These are phyloP conservation scores for Pichia exigua DNA, from an alignment of 805 yeast genomes.

Conservation along the genomic window DNA sequence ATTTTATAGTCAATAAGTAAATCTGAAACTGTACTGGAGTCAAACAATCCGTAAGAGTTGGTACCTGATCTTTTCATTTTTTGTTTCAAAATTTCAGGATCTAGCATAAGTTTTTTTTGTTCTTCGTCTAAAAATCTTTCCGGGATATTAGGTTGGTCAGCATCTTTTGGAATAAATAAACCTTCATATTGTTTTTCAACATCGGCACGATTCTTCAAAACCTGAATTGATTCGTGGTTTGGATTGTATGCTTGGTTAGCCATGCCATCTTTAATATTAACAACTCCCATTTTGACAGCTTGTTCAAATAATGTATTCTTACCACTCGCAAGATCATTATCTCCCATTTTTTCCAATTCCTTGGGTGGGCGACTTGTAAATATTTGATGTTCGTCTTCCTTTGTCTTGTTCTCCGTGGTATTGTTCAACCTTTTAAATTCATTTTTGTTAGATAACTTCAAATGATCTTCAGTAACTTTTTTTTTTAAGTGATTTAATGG, in stretches of 20 bases:
- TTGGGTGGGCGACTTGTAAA: conserved; percentile 16
- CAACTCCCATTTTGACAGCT: conserved; percentile 21
- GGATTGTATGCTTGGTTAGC: conserved; percentile 6
- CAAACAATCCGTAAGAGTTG: conserved; percentile 13
- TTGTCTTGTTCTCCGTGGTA: not conserved
- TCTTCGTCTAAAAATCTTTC: conserved; percentile 15
- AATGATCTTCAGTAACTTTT: conserved; percentile 6
- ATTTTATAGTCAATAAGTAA: conserved; percentile 18
- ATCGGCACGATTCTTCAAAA: conserved; percentile 18
- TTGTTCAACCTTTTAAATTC: not conserved
- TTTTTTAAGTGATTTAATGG: conserved; percentile 11
- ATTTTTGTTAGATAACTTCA: not conserved
- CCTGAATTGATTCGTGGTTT: conserved; percentile 18
- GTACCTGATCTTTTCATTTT: conserved; percentile 4
- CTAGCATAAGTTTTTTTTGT: conserved; percentile 5
- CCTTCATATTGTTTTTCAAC: conserved; percentile 18
- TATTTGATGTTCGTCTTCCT: conserved; percentile 2
- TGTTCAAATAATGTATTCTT: conserved; percentile 12
- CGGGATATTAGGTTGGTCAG: conserved; percentile 14
- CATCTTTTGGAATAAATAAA: conserved; percentile 11
- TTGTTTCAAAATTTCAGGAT: conserved; percentile 6
- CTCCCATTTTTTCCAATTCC: conserved; percentile 9
- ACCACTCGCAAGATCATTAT: not conserved
- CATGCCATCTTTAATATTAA: conserved; percentile 13
- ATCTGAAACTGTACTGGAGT: conserved; percentile 14